Base-by-base conservation (phyloP, 129 eudicot genomes). In the Artemisia argyi region DNA sequence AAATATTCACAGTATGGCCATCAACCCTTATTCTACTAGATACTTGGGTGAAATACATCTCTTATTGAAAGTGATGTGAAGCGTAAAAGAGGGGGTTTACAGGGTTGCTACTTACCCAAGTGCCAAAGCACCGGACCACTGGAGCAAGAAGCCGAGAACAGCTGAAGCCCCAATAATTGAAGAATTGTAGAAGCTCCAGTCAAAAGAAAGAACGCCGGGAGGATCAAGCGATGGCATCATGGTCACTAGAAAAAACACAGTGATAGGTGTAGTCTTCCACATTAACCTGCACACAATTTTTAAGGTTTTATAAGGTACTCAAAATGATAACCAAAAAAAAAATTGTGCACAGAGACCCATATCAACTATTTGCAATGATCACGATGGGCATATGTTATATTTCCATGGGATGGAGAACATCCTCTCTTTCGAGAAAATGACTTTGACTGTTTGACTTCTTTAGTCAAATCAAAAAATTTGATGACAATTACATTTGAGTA, bases 111-210 rank as follows among this genome's bases (percentile, higher is more conserved):
- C 89, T 61, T 61, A 92, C 98, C 98, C 95, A 20, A 89, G 98
- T 49, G 98, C 98, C 12, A 92, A 79, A 61, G 98, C 98, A 63
- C 98, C 96, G n/a, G 98, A 89, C 98, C 98, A 92, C 79, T 92
- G 98, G 74, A 92, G 96, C 78, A 92, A 87, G 84, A 92, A 92
- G 18, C 98, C 95, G 68, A 92, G 91, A 64, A 92, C 64, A 35
- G 98, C 95, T 4, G 96, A 92, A 68, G 84, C 81, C 24, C 87
- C 86, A 24, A 92, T 89, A 7, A 83, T 82, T 49, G 92, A 63
- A 22, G 90, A 77, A 58, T 87, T 92, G 63, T 79, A 59, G 59
- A 76, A 63, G 76, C 83, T 84, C 98, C 98, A 89, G 39, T 89
- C 73, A 28, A 89, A 92, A 28, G 95, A 81, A 42, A 92, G 84